These are phyloP conservation scores for Colletotrichum viniferum DNA, from an alignment of 2,329 filamentous ascomycete species.

Conservation along the genomic window DNA sequence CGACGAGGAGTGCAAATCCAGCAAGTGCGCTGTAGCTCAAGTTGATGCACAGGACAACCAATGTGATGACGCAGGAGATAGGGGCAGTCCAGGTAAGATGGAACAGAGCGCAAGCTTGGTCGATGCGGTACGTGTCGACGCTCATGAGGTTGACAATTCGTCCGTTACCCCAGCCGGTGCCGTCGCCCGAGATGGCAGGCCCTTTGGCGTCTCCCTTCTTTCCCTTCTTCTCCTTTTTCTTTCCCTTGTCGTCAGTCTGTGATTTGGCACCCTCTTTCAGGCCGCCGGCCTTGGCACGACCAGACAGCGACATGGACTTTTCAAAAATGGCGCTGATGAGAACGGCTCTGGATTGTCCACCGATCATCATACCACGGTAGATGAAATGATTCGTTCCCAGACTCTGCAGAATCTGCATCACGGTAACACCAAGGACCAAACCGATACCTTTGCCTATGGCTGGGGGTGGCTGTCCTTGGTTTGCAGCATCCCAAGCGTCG, in stretches of 20 bases:
- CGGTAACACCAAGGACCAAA: slow-evolving; percentile 80
- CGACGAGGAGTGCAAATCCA: slow-evolving; percentile 81
- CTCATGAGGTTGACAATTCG: slow-evolving; percentile 94
- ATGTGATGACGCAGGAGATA: slow-evolving; percentile 76
- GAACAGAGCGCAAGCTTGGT: slow-evolving; percentile 86
- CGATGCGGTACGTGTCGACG: slow-evolving; percentile 90
- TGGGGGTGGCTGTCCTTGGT: slow-evolving; percentile 58
- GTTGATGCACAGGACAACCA: slow-evolving; percentile 83
- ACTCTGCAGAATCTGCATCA: slow-evolving; percentile 85
- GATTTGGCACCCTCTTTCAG: slow-evolving; percentile 47
- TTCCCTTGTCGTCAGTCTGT: slow-evolving; percentile 45
- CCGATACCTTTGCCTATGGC: slow-evolving; percentile 78
- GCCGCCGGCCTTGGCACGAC: slow-evolving; percentile 84
- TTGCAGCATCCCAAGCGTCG: slow-evolving; percentile 74
- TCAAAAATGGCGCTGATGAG: slow-evolving; percentile 89
- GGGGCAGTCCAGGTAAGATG: slow-evolving; percentile 92
- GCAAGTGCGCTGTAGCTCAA: slow-evolving; percentile 88
- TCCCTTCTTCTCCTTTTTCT: slow-evolving; percentile 42
- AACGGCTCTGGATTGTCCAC: slow-evolving; percentile 80
- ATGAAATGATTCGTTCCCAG: slow-evolving; percentile 88
- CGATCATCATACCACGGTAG: slow-evolving; percentile 89
- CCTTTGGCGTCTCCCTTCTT: slow-evolving; percentile 43
- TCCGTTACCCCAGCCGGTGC: slow-evolving; percentile 88
- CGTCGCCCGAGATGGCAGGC: slow-evolving; percentile 66
- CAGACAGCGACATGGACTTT: slow-evolving; percentile 89